phyloP scores from a whole-genome alignment of 2,329 filamentous ascomycete species.

The Canariomyces notabilis region DNA sequence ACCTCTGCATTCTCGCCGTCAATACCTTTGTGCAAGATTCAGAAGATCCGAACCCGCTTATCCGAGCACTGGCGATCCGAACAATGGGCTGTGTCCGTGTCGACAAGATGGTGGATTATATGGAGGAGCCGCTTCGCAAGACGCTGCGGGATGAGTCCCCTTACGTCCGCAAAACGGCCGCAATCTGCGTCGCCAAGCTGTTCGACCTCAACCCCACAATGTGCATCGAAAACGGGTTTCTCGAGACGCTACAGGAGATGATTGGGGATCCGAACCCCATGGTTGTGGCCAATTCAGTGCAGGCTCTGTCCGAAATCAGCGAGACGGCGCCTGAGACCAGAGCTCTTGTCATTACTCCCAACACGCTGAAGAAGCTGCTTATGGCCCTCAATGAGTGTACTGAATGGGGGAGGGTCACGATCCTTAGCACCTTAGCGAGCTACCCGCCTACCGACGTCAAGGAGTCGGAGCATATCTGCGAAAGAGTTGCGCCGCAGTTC shows the following conservation, averaged over 20 bases:
- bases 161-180: conserved; percentile 96
- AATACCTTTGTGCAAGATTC: conserved; percentile 99
- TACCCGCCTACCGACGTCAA: conserved; percentile 85
- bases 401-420: conserved; percentile 95
- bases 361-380: conserved; percentile 87
- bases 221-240: conserved; percentile 94
- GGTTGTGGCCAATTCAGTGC: conserved; percentile 97
- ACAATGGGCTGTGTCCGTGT: conserved; percentile 99
- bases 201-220: conserved; percentile 90
- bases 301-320: conserved; percentile 83
- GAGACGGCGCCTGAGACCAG: conserved; percentile 88
- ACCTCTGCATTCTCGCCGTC: conserved; percentile 96
- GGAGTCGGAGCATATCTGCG: conserved; percentile 96
- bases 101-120: conserved; percentile 99
- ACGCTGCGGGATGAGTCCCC: conserved; percentile 95
- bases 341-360: conserved; percentile 75
- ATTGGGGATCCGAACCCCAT: conserved; percentile 98
- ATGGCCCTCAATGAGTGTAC: conserved; percentile 98
- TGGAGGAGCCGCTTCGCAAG: conserved; percentile 96
- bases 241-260: conserved; percentile 89
- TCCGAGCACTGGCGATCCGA: conserved; percentile 88
- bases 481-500: conserved; percentile 92
- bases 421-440: conserved; percentile 81
- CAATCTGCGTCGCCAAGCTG: conserved; percentile 95
- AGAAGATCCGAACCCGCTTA: conserved; percentile 94